Evolutionary conservation across 352 stramenopile species (phyloP).

Genomic region (Elongisporangium anandrum): DNA sequence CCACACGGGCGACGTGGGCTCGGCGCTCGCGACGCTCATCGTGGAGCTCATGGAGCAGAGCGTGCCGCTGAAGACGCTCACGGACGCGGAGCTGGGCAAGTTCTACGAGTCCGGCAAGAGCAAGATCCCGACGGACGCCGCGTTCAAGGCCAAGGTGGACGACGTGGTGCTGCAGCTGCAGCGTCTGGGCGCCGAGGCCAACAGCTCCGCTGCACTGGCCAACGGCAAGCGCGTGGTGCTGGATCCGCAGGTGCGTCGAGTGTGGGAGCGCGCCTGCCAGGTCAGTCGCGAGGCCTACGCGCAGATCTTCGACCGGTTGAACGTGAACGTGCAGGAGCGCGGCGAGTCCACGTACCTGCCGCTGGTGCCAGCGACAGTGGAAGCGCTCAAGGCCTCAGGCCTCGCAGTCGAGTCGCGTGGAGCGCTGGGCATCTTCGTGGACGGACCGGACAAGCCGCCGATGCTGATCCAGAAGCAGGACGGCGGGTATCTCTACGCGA

Average conservation of each 20-base stretch:
- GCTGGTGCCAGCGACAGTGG: constrained; percentile 42
- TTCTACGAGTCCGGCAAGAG: constrained; percentile 74
- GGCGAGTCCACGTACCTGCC: constrained; percentile 77
- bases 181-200: constrained; percentile 23
- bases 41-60: constrained; percentile 60
- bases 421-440: constrained; percentile 70
- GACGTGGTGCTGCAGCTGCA: constrained; percentile 72
- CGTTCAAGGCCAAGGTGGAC: constrained; percentile 64
- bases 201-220: not conserved
- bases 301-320: constrained; percentile 59
- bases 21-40: constrained; percentile 71
- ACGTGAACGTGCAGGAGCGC: constrained; percentile 57
- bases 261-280: constrained; percentile 63
- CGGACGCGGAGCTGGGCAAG: constrained; percentile 53
- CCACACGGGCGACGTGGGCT: constrained; percentile 76
- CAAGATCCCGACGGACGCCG: constrained; percentile 23
- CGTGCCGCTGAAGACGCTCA: constrained; percentile 40
- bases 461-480: constrained; percentile 85
- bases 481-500: constrained; percentile 77
- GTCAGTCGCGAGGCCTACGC: constrained; percentile 69
- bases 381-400: constrained; percentile 34
- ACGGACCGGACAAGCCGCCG: constrained; percentile 59
- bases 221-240: constrained; percentile 10
- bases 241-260: constrained; percentile 33
- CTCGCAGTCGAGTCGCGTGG: constrained; percentile 54